phyloP scores from a whole-genome alignment of 2,329 filamentous ascomycete species.

The Arthrinium puccinioides region DNA sequence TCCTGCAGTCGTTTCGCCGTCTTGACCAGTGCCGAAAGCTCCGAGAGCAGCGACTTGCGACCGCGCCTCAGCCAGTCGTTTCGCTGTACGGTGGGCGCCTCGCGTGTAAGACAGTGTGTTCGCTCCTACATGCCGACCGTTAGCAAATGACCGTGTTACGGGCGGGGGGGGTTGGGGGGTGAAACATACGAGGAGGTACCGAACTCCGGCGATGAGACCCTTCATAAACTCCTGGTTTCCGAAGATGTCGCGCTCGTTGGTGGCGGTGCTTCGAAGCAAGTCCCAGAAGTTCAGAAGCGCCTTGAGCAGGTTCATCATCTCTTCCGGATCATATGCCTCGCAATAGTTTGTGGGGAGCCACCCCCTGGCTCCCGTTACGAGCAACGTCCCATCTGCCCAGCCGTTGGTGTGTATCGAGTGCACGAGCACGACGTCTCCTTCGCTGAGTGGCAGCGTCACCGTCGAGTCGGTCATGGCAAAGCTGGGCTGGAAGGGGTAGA shows the following conservation, averaged over 20 bases:
- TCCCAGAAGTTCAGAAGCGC: constrained; percentile 92
- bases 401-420: constrained; percentile 97
- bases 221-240: constrained; percentile 90
- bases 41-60: constrained; percentile 80
- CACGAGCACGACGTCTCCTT: constrained; percentile 87
- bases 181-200: constrained; percentile 72
- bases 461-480: constrained; percentile 73
- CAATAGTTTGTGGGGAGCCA: constrained; percentile 99
- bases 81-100: constrained; percentile 66
- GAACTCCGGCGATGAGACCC: constrained; percentile 86
- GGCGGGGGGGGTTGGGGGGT: constrained; percentile 6
- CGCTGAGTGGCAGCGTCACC: constrained; percentile 79
- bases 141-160: constrained; percentile 7
- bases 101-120: constrained; percentile 79
- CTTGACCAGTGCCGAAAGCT: constrained; percentile 84
- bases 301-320: constrained; percentile 78
- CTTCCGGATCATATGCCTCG: constrained; percentile 83
- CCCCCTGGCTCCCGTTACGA: constrained; percentile 78
- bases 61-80: constrained; percentile 72
- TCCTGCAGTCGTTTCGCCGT: constrained; percentile 81
- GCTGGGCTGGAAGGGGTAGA: constrained; percentile 83
- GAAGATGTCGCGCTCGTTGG: constrained; percentile 71
- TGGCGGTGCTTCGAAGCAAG: constrained; percentile 68
- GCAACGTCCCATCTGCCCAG: constrained; percentile 91
- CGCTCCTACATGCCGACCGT: constrained; percentile 61